These are phyloP conservation scores for Choricystis sp. DNA, from an alignment of 139 green algal genomes.

Conservation along the genomic window DNA sequence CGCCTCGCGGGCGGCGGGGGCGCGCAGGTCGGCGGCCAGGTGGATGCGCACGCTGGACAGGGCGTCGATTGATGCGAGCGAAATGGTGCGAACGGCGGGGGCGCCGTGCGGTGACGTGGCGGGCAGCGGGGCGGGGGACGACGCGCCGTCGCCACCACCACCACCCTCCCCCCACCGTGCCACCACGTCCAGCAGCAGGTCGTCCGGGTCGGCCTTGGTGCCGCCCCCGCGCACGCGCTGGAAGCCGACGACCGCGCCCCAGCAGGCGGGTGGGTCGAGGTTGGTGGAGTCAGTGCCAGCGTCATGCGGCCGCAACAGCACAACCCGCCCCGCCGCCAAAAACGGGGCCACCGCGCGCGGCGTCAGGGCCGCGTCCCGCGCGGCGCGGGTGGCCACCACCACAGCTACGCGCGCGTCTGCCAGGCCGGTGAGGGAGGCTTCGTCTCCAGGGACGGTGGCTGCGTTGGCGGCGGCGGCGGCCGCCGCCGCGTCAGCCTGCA, in stretches of 20 bases:
- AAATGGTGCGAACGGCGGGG: conserved; percentile 16
- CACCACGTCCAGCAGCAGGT: neutral
- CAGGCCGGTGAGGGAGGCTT: conserved; percentile 54
- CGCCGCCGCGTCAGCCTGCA: neutral
- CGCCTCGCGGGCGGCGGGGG: conserved; percentile 23
- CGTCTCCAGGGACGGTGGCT: conserved; percentile 24
- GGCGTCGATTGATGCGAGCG: conserved; percentile 36
- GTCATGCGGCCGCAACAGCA: too few relatives aligned
- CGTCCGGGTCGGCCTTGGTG: neutral
- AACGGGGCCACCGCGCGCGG: neutral
- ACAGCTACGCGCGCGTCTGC: too few relatives aligned
- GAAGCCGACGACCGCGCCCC: neutral
- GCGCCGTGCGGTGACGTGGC: neutral
- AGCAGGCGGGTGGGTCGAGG: too few relatives aligned
- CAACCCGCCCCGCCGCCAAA: neutral
- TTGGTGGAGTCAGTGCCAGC: too few relatives aligned
- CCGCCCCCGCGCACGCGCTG: neutral
- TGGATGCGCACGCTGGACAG: conserved; percentile 53
- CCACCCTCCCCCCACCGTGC: neutral
- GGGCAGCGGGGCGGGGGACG: neutral
- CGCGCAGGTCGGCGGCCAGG: conserved; percentile 63
- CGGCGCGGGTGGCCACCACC: conserved; percentile 3
- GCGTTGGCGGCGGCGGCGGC: neutral
- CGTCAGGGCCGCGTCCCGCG: neutral
- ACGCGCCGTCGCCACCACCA: conserved; percentile 6